Conservation (phyloP, 2,329 filamentous ascomycete genomes). For the Pezicula carpinea region DNA sequence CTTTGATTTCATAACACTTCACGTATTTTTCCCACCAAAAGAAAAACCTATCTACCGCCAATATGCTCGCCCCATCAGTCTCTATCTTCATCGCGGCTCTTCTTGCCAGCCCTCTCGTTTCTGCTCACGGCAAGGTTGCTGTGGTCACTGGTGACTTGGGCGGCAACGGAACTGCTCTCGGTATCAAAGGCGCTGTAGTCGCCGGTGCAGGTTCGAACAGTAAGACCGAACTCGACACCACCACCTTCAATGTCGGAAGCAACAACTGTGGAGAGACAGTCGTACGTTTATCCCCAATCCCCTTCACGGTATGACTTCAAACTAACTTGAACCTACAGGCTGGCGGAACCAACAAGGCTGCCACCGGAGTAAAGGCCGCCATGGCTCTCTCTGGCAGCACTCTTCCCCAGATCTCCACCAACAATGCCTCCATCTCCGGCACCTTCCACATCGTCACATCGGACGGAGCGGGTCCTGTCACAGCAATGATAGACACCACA, state of each 20-base stretch:
- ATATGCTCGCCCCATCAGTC: neutral
- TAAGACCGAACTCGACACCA: conserved; percentile 11
- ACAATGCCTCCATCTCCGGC: conserved; percentile 31
- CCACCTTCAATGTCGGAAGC: conserved; percentile 24
- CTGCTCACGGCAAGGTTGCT: conserved; percentile 11
- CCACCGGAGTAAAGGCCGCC: conserved; percentile 25
- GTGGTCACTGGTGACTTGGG: conserved; percentile 28
- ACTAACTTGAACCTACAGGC: conserved; percentile 1
- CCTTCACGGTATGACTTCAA: neutral
- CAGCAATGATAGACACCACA: conserved; percentile 33
- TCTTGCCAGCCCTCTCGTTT: conserved; percentile 5
- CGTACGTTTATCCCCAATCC: neutral
- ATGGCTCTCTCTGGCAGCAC: conserved; percentile 33
- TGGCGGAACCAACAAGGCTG: conserved; percentile 27
- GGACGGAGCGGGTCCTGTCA: conserved; percentile 36
- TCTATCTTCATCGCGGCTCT: conserved; percentile 4
- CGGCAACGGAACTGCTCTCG: conserved; percentile 36
- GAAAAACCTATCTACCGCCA: neutral
- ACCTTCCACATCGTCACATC: conserved; percentile 37
- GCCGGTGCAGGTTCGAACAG: conserved; percentile 26
- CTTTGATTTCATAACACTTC: neutral
- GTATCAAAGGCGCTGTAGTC: conserved; percentile 34
- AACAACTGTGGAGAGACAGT: conserved; percentile 22
- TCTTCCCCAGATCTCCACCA: conserved; percentile 34
- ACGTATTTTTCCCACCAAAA: neutral